Evolutionary conservation across 2,329 filamentous ascomycete genomes (phyloP).

Genomic region (Phaeosphaeria sp.): DNA sequence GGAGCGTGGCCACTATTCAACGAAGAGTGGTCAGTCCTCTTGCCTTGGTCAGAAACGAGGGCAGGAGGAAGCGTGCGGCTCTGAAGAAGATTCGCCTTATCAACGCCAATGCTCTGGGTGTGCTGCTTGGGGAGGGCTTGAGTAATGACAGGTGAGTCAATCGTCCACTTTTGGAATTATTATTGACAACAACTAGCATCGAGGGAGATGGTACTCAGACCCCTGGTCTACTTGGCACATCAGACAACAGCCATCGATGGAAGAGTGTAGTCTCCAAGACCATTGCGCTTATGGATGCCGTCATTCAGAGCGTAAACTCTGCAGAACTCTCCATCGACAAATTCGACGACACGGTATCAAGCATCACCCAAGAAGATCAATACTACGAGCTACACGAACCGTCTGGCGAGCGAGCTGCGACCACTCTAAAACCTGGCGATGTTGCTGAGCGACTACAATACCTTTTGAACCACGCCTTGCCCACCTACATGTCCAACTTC

Average conservation of each 20-base stretch:
- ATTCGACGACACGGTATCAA: conserved; percentile 63
- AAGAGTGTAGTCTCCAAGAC: conserved; percentile 81
- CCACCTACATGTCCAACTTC: conserved; percentile 68
- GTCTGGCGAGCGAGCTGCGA: conserved; percentile 42
- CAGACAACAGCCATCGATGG: conserved; percentile 62
- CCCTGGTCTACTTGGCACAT: conserved; percentile 51
- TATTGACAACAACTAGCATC: conserved; percentile 58
- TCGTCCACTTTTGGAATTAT: background rate
- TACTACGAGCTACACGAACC: conserved; percentile 53
- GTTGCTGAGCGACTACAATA: conserved; percentile 71
- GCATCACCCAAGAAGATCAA: conserved; percentile 62
- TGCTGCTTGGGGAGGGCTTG: conserved; percentile 86
- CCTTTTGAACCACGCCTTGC: conserved; percentile 73
- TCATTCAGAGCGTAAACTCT: conserved; percentile 74
- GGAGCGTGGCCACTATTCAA: conserved; percentile 74
- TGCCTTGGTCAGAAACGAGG: conserved; percentile 75
- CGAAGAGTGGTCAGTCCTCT: conserved; percentile 79
- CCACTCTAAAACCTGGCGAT: conserved; percentile 55
- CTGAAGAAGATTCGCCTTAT: conserved; percentile 78
- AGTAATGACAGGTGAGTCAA: conserved; percentile 57
- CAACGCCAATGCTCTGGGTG: conserved; percentile 84
- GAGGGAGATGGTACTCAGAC: conserved; percentile 64
- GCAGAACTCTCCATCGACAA: conserved; percentile 63
- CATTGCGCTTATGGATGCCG: conserved; percentile 84
- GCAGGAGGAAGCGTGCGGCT: conserved; percentile 73